Evolutionary conservation across 108 stramenopile genomes (phyloP), one percentile per base, ranked within the genome.

Genomic region (Cyclotella baltica): DNA sequence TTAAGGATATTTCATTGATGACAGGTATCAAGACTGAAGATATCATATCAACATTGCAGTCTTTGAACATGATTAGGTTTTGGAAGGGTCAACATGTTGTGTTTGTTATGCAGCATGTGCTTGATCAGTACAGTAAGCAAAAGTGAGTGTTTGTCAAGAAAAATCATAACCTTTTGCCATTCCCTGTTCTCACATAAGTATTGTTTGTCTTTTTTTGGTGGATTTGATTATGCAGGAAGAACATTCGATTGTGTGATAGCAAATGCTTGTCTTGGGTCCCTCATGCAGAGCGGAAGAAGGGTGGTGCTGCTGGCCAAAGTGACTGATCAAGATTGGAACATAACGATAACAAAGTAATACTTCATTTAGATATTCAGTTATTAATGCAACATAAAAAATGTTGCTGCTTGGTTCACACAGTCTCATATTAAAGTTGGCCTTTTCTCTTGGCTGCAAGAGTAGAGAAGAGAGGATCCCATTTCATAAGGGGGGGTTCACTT

Each of bases 71-170:
- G 92, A 96, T 99, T 62, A 90, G 95, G 67, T 92, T 91, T 69
- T 98, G 98, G 97, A 99, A 98, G 84, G 99, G 99, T 3, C 99
- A 98, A 87, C 97, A 98, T 85, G 98, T 98, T 15, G 88, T 97
- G 18, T 90, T 90, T 74, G 94, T 95, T 69, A 89, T 91, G 59
- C 92, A 92, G 75, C 83, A 86, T 30, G 84, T 80, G 23, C 82
- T 97, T 59, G 73, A 86, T 30, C 82, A 91, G 52, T 96, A 93
- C 72, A 86, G 85, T 81, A 85, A 85, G 34, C 84, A 91, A 79
- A 69, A 86, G 87, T 87, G 86, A 81, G 88, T 90, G 19, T 38
- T 20, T 63, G 2, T 63, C 22, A n/a, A n/a, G n/a, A n/a, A n/a
- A n/a, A n/a, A n/a, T n/a, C n/a, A n/a, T n/a, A n/a, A n/a, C n/a